Evolutionary conservation across 345 rosid species (phyloP).

Genomic region (Populus tremula): DNA sequence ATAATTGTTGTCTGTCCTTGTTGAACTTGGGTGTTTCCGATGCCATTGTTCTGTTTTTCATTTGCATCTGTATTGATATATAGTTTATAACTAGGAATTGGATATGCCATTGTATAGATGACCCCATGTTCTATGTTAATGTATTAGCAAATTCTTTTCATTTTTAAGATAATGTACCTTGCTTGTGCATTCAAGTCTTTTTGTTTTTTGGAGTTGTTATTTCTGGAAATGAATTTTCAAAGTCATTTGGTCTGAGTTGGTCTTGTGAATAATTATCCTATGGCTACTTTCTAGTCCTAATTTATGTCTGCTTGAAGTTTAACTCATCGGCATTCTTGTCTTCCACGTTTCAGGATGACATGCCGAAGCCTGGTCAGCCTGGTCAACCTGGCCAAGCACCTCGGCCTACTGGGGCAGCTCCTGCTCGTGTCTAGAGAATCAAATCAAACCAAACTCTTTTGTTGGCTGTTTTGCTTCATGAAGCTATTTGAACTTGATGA

Average conservation of each 20-base stretch:
- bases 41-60: background rate
- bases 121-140: background rate
- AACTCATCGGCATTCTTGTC: background rate
- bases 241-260: background rate
- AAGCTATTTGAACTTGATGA: background rate
- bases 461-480: background rate
- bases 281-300: background rate
- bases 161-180: background rate
- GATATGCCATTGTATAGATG: background rate
- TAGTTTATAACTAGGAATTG: background rate
- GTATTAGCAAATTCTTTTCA: background rate
- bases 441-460: background rate
- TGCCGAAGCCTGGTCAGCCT: constrained; percentile 33
- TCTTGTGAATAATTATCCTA: too few relatives aligned
- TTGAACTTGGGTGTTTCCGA: too few relatives aligned
- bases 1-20: too few relatives aligned
- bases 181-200: background rate
- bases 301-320: background rate
- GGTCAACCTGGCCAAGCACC: constrained; percentile 44
- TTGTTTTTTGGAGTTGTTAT: background rate
- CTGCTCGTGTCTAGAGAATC: constrained; percentile 45
- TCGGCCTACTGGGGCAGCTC: constrained; percentile 48
- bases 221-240: background rate
- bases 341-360: constrained; percentile 36
- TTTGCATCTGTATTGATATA: background rate